These are phyloP conservation scores for Calcarisporium arbuscula DNA, from an alignment of 2,329 filamentous ascomycete genomes.

Conservation along the genomic window DNA sequence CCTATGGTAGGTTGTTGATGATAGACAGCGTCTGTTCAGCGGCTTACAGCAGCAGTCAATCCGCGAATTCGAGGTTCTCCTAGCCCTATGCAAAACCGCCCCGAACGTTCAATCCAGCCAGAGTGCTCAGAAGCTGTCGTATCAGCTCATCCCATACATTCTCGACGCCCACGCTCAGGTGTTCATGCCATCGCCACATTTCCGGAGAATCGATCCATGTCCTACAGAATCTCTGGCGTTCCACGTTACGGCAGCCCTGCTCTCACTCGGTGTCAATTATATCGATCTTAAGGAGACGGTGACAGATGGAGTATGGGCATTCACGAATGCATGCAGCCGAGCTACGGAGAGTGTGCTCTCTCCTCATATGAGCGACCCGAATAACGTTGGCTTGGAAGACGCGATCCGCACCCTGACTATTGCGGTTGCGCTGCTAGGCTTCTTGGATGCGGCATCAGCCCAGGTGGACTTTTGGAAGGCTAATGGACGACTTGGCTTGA, in stretches of 20 bases:
- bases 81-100: constrained; percentile 87
- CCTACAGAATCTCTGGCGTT: constrained; percentile 81
- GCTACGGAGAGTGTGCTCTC: constrained; percentile 51
- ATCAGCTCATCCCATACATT: constrained; percentile 76
- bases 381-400: constrained; percentile 57
- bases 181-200: constrained; percentile 73
- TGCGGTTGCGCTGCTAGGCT: constrained; percentile 80
- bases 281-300: constrained; percentile 60
- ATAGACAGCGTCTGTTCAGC: constrained; percentile 2
- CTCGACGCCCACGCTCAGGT: constrained; percentile 75
- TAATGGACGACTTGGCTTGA: constrained; percentile 64
- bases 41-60: constrained; percentile 53
- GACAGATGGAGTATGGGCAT: constrained; percentile 60
- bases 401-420: constrained; percentile 67
- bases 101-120: constrained; percentile 63
- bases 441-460: constrained; percentile 74
- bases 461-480: constrained; percentile 77
- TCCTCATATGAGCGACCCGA: constrained; percentile 48
- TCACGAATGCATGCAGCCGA: constrained; percentile 63
- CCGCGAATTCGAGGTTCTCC: constrained; percentile 83
- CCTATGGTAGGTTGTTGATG: constrained; percentile 55
- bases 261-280: constrained; percentile 74
- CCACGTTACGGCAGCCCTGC: constrained; percentile 70
- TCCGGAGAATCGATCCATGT: constrained; percentile 76
- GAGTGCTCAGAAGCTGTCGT: constrained; percentile 71